Evolutionary conservation across 768 basidiomycete genomes (phyloP).

Genomic region (Sistotremastrum niveocremeum): DNA sequence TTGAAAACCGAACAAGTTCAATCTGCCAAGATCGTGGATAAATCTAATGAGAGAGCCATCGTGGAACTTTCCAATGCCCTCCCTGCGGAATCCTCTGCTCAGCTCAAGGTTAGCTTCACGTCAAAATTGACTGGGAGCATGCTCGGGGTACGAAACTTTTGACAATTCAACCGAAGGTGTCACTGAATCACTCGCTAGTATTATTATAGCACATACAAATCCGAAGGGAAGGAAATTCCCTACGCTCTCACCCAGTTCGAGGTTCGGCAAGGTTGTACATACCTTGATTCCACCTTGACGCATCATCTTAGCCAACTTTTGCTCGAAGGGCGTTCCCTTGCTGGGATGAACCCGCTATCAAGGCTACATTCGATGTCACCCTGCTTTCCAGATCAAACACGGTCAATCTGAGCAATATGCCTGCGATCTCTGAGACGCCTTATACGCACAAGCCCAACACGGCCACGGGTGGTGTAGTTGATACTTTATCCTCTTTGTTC

Average conservation of each 20-base stretch:
- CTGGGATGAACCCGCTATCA: constrained; percentile 89
- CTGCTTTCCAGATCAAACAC: constrained; percentile 69
- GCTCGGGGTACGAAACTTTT: constrained; percentile 33
- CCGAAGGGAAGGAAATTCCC: constrained; percentile 47
- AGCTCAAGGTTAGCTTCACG: constrained; percentile 54
- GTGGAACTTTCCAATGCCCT: constrained; percentile 44
- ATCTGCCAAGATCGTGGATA: constrained; percentile 39
- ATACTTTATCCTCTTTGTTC: background rate
- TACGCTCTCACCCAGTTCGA: constrained; percentile 87
- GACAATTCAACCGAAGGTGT: background rate
- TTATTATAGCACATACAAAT: constrained; percentile 55
- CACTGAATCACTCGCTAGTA: constrained; percentile 26
- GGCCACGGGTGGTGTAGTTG: background rate
- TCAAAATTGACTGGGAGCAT: constrained; percentile 55
- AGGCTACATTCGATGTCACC: constrained; percentile 67
- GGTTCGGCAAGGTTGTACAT: constrained; percentile 20
- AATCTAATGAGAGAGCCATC: constrained; percentile 47
- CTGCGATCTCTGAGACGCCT: constrained; percentile 46
- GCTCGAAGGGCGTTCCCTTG: constrained; percentile 76
- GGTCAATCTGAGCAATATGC: constrained; percentile 80
- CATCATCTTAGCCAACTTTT: constrained; percentile 50
- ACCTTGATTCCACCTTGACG: background rate
- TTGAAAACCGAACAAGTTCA: constrained; percentile 33
- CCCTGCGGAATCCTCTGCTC: constrained; percentile 56
- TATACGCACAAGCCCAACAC: constrained; percentile 24